Evolutionary conservation across 1,284 basidiomycete species (phyloP).

Genomic region (Leccinum huronense): DNA sequence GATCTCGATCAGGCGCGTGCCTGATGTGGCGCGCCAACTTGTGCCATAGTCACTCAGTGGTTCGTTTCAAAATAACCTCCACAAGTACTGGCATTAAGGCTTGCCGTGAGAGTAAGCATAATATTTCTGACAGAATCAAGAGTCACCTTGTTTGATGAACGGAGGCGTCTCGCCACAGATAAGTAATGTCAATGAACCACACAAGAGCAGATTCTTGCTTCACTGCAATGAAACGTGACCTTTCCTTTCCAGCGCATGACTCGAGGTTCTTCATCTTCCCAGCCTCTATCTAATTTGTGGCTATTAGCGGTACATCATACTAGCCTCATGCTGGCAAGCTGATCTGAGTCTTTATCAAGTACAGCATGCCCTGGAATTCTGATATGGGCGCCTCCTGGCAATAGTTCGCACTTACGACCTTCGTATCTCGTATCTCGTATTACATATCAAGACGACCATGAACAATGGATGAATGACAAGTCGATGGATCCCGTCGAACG

Average conservation of each 20-base stretch:
- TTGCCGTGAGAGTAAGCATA: background rate
- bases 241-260: conserved; percentile 13
- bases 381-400: conserved; percentile 11
- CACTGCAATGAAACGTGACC: conserved; percentile 3
- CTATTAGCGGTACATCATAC: background rate
- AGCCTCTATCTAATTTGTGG: conserved; percentile 10
- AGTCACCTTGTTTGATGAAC: conserved; percentile 12
- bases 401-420: conserved; percentile 1
- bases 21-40: conserved; percentile 17
- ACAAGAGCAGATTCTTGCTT: no score
- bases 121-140: conserved; percentile 16
- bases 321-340: conserved; percentile 2
- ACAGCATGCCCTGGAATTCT: conserved; percentile 24
- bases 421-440: conserved; percentile 4
- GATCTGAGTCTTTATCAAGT: conserved; percentile 6
- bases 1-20: conserved; percentile 14
- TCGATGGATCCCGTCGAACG: conserved; percentile 6
- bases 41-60: background rate
- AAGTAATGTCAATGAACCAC: background rate
- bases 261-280: conserved; percentile 6
- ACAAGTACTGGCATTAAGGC: background rate
- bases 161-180: conserved; percentile 24
- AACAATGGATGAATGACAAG: conserved; percentile 4
- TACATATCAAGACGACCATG: background rate
- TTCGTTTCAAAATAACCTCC: conserved; percentile 22